Evolutionary conservation across 2,329 filamentous ascomycete genomes (phyloP).

Genomic region (Arthrobotrys pseudoclavata): DNA sequence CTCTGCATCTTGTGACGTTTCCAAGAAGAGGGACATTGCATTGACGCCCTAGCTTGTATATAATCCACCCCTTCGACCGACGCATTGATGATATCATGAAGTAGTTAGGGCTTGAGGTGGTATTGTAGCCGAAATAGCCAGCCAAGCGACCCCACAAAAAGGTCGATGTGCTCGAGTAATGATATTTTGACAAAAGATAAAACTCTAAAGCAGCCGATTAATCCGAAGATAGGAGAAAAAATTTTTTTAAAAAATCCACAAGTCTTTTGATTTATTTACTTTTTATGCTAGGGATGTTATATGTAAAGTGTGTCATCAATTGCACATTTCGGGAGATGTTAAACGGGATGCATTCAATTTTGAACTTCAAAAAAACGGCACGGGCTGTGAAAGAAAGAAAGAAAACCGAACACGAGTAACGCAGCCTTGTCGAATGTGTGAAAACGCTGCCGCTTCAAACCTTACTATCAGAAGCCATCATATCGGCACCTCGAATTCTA

Average conservation of each 20-base stretch:
- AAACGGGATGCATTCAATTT: slow-evolving; percentile 14
- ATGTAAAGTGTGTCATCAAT: slow-evolving; percentile 20
- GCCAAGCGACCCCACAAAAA: slow-evolving; percentile 20
- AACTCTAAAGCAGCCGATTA: background rate
- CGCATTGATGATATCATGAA: slow-evolving; percentile 12
- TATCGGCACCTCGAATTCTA: background rate
- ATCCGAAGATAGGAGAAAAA: slow-evolving; percentile 13
- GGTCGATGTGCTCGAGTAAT: background rate
- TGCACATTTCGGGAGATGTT: slow-evolving; percentile 18
- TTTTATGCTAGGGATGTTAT: slow-evolving; percentile 17
- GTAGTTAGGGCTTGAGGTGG: background rate
- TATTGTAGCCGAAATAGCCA: slow-evolving; percentile 1
- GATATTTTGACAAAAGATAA: background rate
- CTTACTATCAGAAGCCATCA: background rate
- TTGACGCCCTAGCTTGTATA: background rate
- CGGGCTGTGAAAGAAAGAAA: background rate
- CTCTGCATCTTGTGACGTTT: slow-evolving; percentile 6
- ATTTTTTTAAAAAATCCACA: background rate
- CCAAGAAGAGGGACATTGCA: background rate
- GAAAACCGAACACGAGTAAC: slow-evolving; percentile 13
- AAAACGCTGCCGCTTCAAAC: background rate
- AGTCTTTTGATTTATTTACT: slow-evolving; percentile 10
- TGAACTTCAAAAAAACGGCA: background rate
- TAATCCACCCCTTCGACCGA: slow-evolving; percentile 8
- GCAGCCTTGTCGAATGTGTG: background rate